Evolutionary conservation across 2,329 filamentous ascomycete species (phyloP), one percentile per base, ranked within the genome.

Genomic region (Phialophora macrospora): DNA sequence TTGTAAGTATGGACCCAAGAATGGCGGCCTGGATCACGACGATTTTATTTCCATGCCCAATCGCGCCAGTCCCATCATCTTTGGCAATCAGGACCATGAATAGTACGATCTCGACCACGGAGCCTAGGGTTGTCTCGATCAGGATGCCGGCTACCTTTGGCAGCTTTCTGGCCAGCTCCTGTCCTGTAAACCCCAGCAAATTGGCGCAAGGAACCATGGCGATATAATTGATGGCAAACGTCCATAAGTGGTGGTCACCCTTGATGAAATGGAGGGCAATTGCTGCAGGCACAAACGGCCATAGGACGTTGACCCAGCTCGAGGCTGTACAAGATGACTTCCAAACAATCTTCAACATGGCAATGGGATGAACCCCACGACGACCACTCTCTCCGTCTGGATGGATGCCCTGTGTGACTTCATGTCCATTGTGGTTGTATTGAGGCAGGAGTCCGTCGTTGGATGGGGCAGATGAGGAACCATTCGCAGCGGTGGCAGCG

Each of bases 11-110:
- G 0, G 91, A 94, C 41, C 92, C 92, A 0, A 96, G 80, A 62
- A 96, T 93, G 28, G 92, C 92, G 60, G 91, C 91, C 74, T 92
- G 87, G 72, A 96, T 91, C 71, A 95, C 90, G n/a, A 84, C 82
- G 66, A 89, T 78, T 32, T 78, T 67, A 49, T 77, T 74, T n/a
- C 79, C 79, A 11, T 75, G 56, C 3, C 67, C 66, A 14, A 62
- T 72, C 22, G 63, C 26, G 32, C 66, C 69, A 2, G 63, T 65
- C 14, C 62, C 68, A 44, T 77, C 73, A 34, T 88, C 75, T 81
- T 80, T 83, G 26, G 58, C 59, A 55, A 95, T 82, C 52, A 96
- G 79, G 2, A 93, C 85, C 81, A 94, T 89, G 78, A 96, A 95
- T 32, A 96, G 80, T 55, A 96, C 85, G 63, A 96, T 89, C 75